Conservation (phyloP, 2,329 filamentous ascomycete genomes). For the Blastomyces gilchristii region DNA sequence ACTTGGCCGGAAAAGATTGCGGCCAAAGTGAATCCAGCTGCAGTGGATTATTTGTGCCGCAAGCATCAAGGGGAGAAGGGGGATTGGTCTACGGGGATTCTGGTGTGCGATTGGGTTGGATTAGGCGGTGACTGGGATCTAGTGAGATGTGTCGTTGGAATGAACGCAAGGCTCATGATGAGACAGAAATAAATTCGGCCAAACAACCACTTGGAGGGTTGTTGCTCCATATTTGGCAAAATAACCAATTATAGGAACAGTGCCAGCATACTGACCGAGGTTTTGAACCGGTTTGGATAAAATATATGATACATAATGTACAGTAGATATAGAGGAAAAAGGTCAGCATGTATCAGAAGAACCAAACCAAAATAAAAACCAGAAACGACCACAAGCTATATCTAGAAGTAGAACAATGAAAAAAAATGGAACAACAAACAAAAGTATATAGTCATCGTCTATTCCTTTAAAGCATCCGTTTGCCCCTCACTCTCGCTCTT, state of each 20-base stretch:
- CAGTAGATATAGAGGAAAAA: slow-evolving; percentile 3
- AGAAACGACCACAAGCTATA: background rate
- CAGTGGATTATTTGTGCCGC: slow-evolving; percentile 48
- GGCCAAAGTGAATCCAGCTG: slow-evolving; percentile 71
- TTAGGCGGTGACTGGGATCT: slow-evolving; percentile 82
- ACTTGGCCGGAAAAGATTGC: slow-evolving; percentile 95
- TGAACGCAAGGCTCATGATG: slow-evolving; percentile 60
- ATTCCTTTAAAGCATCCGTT: slow-evolving; percentile 6
- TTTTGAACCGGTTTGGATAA: background rate
- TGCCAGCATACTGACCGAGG: background rate
- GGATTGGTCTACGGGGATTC: slow-evolving; percentile 71
- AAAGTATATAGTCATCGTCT: slow-evolving; percentile 1
- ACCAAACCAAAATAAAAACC: background rate
- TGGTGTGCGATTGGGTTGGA: slow-evolving; percentile 92
- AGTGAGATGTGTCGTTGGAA: slow-evolving; percentile 73
- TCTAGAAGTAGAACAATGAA: background rate
- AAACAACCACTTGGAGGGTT: background rate
- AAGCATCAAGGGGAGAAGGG: slow-evolving; percentile 47
- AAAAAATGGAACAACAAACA: background rate
- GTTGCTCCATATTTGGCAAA: background rate
- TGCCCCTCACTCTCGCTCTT: background rate
- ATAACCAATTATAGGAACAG: background rate
- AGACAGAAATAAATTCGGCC: slow-evolving; percentile 16
- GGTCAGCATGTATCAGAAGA: background rate
- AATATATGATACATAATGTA: slow-evolving; percentile 12